These are phyloP conservation scores for Gloeophyllum trabeum DNA, from an alignment of 768 basidiomycete species.

Conservation along the genomic window DNA sequence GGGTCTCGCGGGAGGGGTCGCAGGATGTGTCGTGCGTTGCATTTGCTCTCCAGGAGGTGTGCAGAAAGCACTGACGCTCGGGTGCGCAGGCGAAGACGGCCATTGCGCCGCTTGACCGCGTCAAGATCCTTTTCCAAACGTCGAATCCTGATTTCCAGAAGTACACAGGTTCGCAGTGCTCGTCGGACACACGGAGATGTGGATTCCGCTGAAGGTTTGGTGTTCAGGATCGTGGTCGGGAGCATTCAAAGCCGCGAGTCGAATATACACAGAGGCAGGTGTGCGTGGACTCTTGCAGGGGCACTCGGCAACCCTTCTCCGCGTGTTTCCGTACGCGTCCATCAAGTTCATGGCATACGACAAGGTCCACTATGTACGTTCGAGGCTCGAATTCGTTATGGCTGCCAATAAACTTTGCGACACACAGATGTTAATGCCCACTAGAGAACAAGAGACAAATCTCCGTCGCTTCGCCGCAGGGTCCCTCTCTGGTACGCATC, in stretches of 20 bases:
- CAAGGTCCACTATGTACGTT: constrained; percentile 62
- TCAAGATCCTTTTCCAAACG: constrained; percentile 98
- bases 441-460: constrained; percentile 67
- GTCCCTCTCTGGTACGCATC: constrained; percentile 63
- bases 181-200: too few relatives aligned
- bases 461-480: constrained; percentile 76
- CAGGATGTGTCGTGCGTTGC: constrained; percentile 78
- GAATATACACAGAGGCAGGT: constrained; percentile 63
- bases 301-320: constrained; percentile 87
- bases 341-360: constrained; percentile 98
- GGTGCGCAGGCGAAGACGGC: constrained; percentile 74
- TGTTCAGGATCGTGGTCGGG: constrained; percentile 77
- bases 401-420: not conserved
- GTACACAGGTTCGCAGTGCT: constrained; percentile 67
- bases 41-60: constrained; percentile 5
- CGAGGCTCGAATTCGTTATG: not conserved
- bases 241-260: constrained; percentile 60
- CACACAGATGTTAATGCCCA: constrained; percentile 75
- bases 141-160: constrained; percentile 91
- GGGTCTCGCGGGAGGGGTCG: constrained; percentile 86
- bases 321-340: constrained; percentile 94
- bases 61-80: constrained; percentile 3
- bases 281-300: constrained; percentile 84
- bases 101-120: constrained; percentile 92
- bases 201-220: not conserved